phyloP scores from a whole-genome alignment of 78 protist genomes.

The Protostelium mycophagum region DNA sequence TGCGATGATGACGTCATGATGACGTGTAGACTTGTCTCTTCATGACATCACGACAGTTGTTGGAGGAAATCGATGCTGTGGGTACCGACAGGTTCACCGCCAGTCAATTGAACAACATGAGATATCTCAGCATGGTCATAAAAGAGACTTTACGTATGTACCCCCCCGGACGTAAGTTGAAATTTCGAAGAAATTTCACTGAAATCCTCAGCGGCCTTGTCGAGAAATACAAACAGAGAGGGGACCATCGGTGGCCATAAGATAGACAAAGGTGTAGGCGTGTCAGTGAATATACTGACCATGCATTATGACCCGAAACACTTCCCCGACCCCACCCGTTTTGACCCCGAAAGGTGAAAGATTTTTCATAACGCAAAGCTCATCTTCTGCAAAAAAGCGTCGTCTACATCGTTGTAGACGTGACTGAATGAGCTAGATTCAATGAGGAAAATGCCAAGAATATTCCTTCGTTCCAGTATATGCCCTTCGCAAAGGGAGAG shows the following conservation, averaged over 20 bases:
- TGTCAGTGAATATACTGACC: neutral
- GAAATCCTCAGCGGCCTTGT: neutral
- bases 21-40: neutral
- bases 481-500: neutral
- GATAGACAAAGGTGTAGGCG: neutral
- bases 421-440: neutral
- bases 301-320: neutral
- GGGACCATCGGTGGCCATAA: neutral
- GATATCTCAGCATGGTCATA: neutral
- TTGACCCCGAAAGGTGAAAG: neutral
- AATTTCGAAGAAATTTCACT: too few species aligned
- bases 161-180: neutral
- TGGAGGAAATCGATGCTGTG: neutral
- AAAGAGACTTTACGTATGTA: neutral
- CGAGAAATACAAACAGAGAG: neutral
- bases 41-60: neutral
- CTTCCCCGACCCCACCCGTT: neutral
- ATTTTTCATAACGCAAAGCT: too few species aligned
- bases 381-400: too few species aligned
- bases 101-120: neutral
- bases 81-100: neutral
- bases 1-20: neutral
- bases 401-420: neutral
- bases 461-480: neutral
- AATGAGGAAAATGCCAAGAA: neutral